Evolutionary conservation across 1,284 basidiomycete species (phyloP).

Genomic region (Filobasidium uniguttulatum): DNA sequence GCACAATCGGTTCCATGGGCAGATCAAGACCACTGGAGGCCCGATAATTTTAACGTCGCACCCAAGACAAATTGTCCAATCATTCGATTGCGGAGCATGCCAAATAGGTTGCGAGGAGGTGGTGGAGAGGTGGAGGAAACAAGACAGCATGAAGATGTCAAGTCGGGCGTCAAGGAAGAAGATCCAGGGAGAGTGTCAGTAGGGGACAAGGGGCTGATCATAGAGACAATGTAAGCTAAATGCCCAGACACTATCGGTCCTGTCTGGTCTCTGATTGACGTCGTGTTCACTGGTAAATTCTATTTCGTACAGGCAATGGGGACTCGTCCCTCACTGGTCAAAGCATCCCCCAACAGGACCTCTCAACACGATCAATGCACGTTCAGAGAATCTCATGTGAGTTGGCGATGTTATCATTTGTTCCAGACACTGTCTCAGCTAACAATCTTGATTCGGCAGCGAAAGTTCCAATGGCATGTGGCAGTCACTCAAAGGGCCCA

Average conservation of each 20-base stretch:
- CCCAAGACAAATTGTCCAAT: conserved; percentile 29
- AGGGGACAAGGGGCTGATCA: conserved; percentile 30
- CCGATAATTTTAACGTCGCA: conserved; percentile 31
- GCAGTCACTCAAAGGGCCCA: conserved; percentile 60
- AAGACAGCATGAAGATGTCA: not conserved
- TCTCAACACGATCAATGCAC: conserved; percentile 77
- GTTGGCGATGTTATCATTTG: conserved; percentile 31
- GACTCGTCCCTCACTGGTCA: conserved; percentile 70
- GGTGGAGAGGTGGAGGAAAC: conserved; percentile 1
- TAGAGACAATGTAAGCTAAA: conserved; percentile 31
- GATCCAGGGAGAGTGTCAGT: conserved; percentile 37
- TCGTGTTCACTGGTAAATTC: not conserved
- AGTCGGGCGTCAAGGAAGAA: not conserved
- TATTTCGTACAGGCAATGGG: conserved; percentile 75
- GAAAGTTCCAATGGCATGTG: conserved; percentile 52
- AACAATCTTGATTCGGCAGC: conserved; percentile 15
- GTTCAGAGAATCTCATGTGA: conserved; percentile 64
- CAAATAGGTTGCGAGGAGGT: conserved; percentile 8
- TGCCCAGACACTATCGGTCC: not conserved
- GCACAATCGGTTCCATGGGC: not conserved
- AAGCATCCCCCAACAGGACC: conserved; percentile 52
- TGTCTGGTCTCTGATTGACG: not conserved
- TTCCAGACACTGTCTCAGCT: too few species aligned
- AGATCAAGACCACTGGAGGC: conserved; percentile 11
- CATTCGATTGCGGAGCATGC: conserved; percentile 14